Base-by-base conservation (phyloP, 2,329 filamentous ascomycete species). In the Cercospora sp. region DNA sequence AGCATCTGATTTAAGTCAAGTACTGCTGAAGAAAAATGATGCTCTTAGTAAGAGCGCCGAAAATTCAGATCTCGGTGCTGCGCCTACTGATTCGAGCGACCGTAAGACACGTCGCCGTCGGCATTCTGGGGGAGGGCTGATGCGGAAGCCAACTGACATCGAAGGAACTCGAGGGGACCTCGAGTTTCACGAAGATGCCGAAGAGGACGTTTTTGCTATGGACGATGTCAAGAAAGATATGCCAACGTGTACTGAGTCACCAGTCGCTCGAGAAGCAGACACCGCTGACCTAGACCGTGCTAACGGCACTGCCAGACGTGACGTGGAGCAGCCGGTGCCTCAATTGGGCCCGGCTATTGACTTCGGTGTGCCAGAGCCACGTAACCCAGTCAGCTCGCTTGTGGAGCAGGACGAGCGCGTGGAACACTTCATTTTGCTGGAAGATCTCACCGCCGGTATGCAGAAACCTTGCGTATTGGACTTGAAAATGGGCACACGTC, bases 381-480 rank as follows among this genome's bases (percentile, higher is more conserved):
- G 76, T 10, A 84, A 84, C 65, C 83, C 82, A 1, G 78, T 82
- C 36, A 78, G 82, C 73, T 82, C 82, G 9, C 79, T 79, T 58
- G 82, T 81, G 60, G 83, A 81, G 72, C 79, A 78, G n/a, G 82
- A 81, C 64, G 81, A 84, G 66, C 89, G 94, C 33, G 91, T 97
- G 4, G 92, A 97, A 75, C 97, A 94, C 77, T 99, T 99, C 78
- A 83, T 99, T 13, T 85, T 99, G 0, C 83, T 99, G 9, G 95
- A 99, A 80, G 95, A 99, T 78, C 86, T 99, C 59, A 99, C 95
- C 1, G 92, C 94, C 1, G 94, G 94, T 36, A 98, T 99, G 95
- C 94, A 93, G 77, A 89, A 91, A 61, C 95, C 95, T 5, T 98
- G 95, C 80, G 97, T 99, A 68, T 91, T 99, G 79, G 95, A 99